These are phyloP conservation scores for Teunomyces aglyptinius DNA, from an alignment of 805 yeast species.

Conservation along the genomic window DNA sequence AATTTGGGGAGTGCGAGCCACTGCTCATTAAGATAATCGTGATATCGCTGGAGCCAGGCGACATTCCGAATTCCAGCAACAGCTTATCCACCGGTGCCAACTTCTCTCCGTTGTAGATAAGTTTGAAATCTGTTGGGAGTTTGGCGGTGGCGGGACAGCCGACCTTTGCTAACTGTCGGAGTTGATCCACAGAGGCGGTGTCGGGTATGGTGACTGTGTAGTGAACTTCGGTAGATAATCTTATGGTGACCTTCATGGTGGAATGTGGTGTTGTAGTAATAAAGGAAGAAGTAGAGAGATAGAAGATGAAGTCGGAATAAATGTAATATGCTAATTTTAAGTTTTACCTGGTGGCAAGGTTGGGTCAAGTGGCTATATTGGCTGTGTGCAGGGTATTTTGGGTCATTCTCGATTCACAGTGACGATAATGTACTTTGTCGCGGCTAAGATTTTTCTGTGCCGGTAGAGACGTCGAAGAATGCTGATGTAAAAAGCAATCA, in stretches of 20 bases:
- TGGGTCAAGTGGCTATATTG: not conserved
- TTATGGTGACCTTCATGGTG: constrained; percentile 49
- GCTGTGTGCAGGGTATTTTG: constrained; percentile 2
- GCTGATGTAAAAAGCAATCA: not conserved
- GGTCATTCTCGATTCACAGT: not conserved
- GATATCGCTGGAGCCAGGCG: constrained; percentile 13
- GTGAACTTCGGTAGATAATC: constrained; percentile 44
- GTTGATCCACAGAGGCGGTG: constrained; percentile 51
- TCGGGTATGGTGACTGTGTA: constrained; percentile 51
- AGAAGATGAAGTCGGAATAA: not conserved
- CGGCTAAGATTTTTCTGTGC: not conserved
- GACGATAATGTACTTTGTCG: not conserved
- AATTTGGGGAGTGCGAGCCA: constrained; percentile 22
- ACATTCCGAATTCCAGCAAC: constrained; percentile 19
- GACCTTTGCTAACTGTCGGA: constrained; percentile 44
- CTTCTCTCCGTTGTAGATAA: constrained; percentile 39
- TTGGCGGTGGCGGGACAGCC: constrained; percentile 28
- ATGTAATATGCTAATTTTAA: not conserved
- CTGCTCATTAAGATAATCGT: constrained; percentile 27
- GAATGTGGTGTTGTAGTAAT: not conserved
- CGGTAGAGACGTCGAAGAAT: not conserved
- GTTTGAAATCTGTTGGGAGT: constrained; percentile 38
- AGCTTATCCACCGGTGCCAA: constrained; percentile 27
- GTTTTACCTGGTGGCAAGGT: not conserved
- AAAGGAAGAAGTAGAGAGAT: not conserved